These are phyloP conservation scores for Ustulina deusta DNA, from an alignment of 2,329 filamentous ascomycete species.

Conservation along the genomic window DNA sequence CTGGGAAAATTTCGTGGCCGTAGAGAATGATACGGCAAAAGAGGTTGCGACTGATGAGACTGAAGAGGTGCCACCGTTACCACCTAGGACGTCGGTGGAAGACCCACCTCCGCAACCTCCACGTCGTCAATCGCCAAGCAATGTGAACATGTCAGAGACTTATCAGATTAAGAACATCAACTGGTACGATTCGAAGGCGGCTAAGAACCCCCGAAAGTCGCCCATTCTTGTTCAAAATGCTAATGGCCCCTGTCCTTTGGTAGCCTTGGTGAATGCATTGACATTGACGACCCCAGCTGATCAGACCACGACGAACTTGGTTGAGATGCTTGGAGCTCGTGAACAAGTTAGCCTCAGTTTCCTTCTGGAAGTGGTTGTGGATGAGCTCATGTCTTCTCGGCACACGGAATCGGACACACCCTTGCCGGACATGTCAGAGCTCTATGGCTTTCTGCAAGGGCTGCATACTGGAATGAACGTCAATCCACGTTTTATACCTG, in stretches of 20 bases:
- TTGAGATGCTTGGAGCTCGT: constrained; percentile 80
- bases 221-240: constrained; percentile 92
- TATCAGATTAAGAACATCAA: constrained; percentile 93
- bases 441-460: constrained; percentile 88
- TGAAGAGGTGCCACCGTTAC: constrained; percentile 54
- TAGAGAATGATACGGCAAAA: constrained; percentile 47
- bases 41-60: constrained; percentile 29
- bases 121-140: constrained; percentile 52
- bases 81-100: constrained; percentile 52
- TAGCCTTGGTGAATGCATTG: constrained; percentile 93
- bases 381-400: constrained; percentile 87
- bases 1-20: constrained; percentile 54
- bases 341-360: constrained; percentile 91
- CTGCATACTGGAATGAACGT: constrained; percentile 98
- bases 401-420: constrained; percentile 71
- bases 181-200: constrained; percentile 77
- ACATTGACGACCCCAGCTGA: constrained; percentile 82
- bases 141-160: constrained; percentile 73
- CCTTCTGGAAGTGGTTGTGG: constrained; percentile 88
- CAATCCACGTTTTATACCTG: constrained; percentile 86
- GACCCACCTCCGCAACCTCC: constrained; percentile 52
- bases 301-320: constrained; percentile 73
- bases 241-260: constrained; percentile 92
- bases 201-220: constrained; percentile 76
- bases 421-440: constrained; percentile 86